Evolutionary conservation across 306 rosid species (phyloP), one percentile per base, ranked within the genome.

Genomic region (Crataegus laevigata): DNA sequence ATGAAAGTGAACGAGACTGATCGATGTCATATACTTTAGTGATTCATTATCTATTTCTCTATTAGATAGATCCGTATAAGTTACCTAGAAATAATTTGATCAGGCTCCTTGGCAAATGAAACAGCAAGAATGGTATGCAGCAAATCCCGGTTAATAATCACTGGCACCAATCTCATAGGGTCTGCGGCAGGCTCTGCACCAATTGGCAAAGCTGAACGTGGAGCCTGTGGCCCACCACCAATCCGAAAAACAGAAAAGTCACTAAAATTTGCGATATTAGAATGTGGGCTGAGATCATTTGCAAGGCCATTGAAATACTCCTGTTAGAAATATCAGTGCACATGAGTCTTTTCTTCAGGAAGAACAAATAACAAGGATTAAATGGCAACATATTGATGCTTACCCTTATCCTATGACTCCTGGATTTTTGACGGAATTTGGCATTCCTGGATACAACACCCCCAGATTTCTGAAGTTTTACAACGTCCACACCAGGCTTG

Each of bases 141-240:
- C 86, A 94, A 85, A 83, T 94, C 99, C 71, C 81, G 88, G 82
- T 84, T 89, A 69, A 90, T 87, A 77, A 85, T 90, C 61, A 90
- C 96, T 72, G 91, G 92, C 50, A 87, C 96, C 69, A 92, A 83
- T 83, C 97, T 86, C 29, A 93, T 92, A 50, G 99, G 97, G 69
- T 92, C 97, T 40, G 96, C 96, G 4, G 93, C 90, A 69, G 99
- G 99, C 82, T 94, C 97, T 57, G 99, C 99, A 71, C 99, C 98
- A 81, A 94, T 91, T 51, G 97, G 98, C 88, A 94, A 80, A 71
- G 98, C 98, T 51, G 97, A 94, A 9, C 96, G 96, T 1, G 97
- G 98, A 77, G 98, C 96, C 81, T 94, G 98, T 43, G 98, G 98
- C 71, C 97, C 97, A 1, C 98, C 99, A 29, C 99, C 99, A 77